Evolutionary conservation across 345 rosid species (phyloP).

Genomic region (Euphorbia lathyris): DNA sequence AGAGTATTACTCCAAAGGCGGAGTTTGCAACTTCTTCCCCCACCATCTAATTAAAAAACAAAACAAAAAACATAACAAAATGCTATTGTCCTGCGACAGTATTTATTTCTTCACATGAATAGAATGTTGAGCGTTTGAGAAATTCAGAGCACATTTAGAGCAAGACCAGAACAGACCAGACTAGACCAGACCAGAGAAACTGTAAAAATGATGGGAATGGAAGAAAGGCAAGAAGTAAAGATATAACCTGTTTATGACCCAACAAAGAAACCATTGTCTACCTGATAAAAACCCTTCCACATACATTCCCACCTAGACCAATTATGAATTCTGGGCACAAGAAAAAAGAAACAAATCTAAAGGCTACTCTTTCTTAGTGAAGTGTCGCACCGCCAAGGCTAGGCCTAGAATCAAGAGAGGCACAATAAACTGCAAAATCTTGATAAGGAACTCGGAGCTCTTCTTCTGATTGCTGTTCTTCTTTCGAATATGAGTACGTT

Average conservation of each 20-base stretch:
- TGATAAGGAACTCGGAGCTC: conserved; percentile 59
- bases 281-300: neutral
- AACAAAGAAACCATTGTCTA: neutral
- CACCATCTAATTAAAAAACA: too few species aligned
- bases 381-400: conserved; percentile 66
- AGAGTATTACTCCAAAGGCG: too few species aligned
- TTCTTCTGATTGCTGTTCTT: conserved; percentile 50
- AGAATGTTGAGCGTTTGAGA: too few species aligned
- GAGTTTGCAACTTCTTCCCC: too few species aligned
- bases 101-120: too few species aligned
- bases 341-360: neutral
- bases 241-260: neutral
- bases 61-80: too few species aligned
- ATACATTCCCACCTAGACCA: neutral
- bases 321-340: neutral
- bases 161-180: too few species aligned
- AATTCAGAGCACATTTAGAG: too few species aligned
- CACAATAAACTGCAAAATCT: conserved; percentile 83
- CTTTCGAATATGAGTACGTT: conserved; percentile 45
- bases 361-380: conserved; percentile 78
- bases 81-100: too few species aligned
- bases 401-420: conserved; percentile 83
- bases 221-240: neutral
- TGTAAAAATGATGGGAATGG: neutral
- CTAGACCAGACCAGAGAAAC: neutral